These are phyloP conservation scores for Dipteronia sinensis DNA, from an alignment of 345 rosid genomes.

Conservation along the genomic window DNA sequence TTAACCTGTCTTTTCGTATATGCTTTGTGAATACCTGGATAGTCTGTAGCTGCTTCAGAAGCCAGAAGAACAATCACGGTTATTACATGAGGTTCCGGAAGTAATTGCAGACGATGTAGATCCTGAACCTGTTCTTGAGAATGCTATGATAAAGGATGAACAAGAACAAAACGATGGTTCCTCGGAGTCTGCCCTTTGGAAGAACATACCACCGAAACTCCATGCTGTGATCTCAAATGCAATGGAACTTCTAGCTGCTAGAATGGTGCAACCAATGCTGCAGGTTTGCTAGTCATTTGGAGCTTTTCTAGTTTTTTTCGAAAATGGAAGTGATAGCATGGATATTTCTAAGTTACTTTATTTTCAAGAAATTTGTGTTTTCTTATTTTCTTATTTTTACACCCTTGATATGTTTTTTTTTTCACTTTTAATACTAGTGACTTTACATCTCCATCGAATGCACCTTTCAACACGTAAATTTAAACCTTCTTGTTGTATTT, in stretches of 20 bases:
- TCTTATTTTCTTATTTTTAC: background rate
- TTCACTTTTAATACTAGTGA: background rate
- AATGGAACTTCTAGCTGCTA: background rate
- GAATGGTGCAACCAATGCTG: background rate
- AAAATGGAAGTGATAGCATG: background rate
- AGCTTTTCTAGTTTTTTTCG: too few relatives aligned
- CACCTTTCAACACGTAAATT: background rate
- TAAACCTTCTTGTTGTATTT: background rate
- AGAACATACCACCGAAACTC: background rate
- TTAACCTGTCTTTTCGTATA: constrained; percentile 23
- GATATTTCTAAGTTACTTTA: background rate
- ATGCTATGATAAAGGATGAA: background rate
- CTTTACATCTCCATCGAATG: too few relatives aligned
- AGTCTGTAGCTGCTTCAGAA: constrained; percentile 32
- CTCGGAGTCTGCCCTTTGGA: background rate
- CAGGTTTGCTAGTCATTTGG: background rate
- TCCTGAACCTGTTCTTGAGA: background rate
- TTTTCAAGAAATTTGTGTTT: too few relatives aligned
- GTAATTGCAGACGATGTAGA: constrained; percentile 31
- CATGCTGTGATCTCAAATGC: background rate
- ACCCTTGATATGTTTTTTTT: too few relatives aligned
- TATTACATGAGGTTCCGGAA: constrained; percentile 33
- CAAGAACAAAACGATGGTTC: background rate
- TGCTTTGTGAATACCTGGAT: constrained; percentile 24
- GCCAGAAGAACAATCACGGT: constrained; percentile 36